Base-by-base conservation (phyloP, 2,329 filamentous ascomycete genomes). In the Penicillium occitanis region DNA sequence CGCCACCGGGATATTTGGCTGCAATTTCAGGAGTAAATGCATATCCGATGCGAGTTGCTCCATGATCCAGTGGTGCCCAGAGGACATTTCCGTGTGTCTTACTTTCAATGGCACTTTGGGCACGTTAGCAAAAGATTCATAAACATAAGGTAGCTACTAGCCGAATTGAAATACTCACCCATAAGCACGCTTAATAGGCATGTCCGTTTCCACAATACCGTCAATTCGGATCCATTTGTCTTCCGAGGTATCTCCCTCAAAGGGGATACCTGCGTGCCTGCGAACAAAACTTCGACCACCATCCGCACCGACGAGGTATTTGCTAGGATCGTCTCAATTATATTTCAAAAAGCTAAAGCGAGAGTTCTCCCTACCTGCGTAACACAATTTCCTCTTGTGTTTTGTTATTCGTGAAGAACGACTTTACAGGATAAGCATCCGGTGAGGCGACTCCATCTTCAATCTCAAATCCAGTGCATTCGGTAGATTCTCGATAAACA, bases 241-340 rank as follows among this genome's bases (percentile, higher is more conserved):
- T n/a, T 75, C 72, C 0, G 75, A 81, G 2, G 74, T 69, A 5
- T 71, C 75, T 2, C 80, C 80, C 8, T 78, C 73, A 55, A 80
- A 82, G 3, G 70, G 69, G n/a, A 82, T 72, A 19, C 69, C 68
- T 22, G 79, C 74, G 3, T 74, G 70, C 50, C 77, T 74, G 19
- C 83, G 79, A 2, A 85, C 77, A 5, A 77, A 79, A 0, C 80
- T 83, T 2, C 79, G 77, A 0, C 82, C 80, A 1, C 84, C 84
- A 50, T 86, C 84, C 1, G 82, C 82, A 1, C 81, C 84, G 2
- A 85, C 76, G 1, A 78, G 77, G 65, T 73, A 61, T 63, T 50
- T 51, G 50, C 61, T 44, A 1, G 2, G 28, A 35, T 35, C 25
- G 25, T 30, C 17, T 61, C 25, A 46, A 28, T 44, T 48, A 17